phyloP scores from a whole-genome alignment of 768 basidiomycete genomes.

The Lactarius vividus region DNA sequence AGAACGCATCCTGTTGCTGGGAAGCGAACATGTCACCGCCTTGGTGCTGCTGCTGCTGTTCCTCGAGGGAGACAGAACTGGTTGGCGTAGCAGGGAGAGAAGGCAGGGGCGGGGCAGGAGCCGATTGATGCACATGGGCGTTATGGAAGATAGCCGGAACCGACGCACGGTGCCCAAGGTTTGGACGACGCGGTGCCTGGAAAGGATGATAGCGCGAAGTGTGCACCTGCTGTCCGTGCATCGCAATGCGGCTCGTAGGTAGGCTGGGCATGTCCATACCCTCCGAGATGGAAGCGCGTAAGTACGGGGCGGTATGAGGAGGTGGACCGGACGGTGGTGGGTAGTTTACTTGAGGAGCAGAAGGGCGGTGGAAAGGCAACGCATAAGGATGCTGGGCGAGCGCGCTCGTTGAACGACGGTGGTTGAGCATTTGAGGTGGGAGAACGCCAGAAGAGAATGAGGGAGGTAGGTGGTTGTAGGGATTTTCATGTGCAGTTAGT shows the following conservation, averaged over 20 bases:
- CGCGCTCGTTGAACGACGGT: conserved; percentile 24
- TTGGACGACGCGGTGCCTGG: conserved; percentile 22
- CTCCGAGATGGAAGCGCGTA: conserved; percentile 24
- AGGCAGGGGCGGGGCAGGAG: conserved; percentile 9
- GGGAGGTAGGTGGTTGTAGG: neutral
- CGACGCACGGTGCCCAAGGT: conserved; percentile 26
- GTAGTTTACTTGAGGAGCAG: conserved; percentile 9
- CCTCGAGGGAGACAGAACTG: conserved; percentile 11
- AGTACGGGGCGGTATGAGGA: conserved; percentile 15
- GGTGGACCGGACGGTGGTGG: conserved; percentile 21
- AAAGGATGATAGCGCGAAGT: conserved; percentile 19
- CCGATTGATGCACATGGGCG: neutral
- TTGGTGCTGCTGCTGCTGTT: conserved; percentile 14
- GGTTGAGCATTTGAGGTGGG: conserved; percentile 17
- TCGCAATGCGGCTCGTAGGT: conserved; percentile 11
- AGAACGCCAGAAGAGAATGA: conserved; percentile 21
- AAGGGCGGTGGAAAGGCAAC: conserved; percentile 10
- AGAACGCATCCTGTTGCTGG: conserved; percentile 17
- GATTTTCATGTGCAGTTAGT: conserved; percentile 5
- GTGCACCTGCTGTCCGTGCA: neutral
- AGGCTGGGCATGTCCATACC: conserved; percentile 22
- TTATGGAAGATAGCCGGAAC: conserved; percentile 23
- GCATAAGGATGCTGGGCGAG: conserved; percentile 21
- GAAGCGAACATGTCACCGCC: neutral
- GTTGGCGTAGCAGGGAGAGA: conserved; percentile 14